Percentiles rank a stretch among this genome's conserved stretches.
phyloP scores from a whole-genome alignment of 2,329 filamentous ascomycete species.

The Sporothrix brunneoviolacea region DNA sequence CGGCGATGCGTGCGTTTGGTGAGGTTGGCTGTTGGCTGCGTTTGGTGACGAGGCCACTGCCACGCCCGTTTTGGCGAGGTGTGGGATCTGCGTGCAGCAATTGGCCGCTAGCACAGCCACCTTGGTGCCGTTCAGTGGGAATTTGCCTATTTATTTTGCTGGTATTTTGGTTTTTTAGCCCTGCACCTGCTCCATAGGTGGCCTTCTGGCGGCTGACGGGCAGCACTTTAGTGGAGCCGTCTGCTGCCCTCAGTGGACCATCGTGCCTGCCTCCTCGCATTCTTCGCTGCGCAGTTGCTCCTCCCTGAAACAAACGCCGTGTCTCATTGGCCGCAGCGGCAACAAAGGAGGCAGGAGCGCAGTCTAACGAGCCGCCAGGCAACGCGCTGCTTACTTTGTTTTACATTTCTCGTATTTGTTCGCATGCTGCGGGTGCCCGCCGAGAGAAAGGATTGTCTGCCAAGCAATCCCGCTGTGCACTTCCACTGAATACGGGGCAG shows the following conservation, averaged over 20 bases:
- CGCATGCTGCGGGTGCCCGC: too few relatives aligned
- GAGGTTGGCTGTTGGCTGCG: constrained; percentile 6
- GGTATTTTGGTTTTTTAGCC: constrained; percentile 1
- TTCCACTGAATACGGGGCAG: too few relatives aligned
- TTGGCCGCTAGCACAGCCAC: constrained; percentile 18
- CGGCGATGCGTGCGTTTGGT: constrained; percentile 4
- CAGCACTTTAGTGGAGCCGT: too few relatives aligned
- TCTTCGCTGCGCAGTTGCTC: constrained; percentile 1
- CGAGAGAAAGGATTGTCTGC: not conserved
- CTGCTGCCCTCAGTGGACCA: too few relatives aligned
- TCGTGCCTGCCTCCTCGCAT: too few relatives aligned
- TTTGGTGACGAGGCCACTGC: constrained; percentile 13
- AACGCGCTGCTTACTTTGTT: too few relatives aligned
- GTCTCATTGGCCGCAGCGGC: constrained; percentile 7
- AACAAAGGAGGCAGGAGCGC: not conserved
- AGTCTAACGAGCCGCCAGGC: too few relatives aligned
- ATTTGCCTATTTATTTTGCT: constrained; percentile 6
- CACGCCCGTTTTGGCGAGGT: constrained; percentile 6
- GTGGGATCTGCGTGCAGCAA: not conserved
- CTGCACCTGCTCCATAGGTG: constrained; percentile 2
- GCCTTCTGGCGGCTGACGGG: constrained; percentile 1
- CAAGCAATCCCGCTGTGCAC: not conserved
- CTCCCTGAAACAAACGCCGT: constrained; percentile 11
- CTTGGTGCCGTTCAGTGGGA: constrained; percentile 3
- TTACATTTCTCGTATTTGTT: not conserved